Evolutionary conservation across 2,329 filamentous ascomycete genomes (phyloP), one percentile per base, ranked within the genome.

Genomic region (Cryoendolithus antarcticus): DNA sequence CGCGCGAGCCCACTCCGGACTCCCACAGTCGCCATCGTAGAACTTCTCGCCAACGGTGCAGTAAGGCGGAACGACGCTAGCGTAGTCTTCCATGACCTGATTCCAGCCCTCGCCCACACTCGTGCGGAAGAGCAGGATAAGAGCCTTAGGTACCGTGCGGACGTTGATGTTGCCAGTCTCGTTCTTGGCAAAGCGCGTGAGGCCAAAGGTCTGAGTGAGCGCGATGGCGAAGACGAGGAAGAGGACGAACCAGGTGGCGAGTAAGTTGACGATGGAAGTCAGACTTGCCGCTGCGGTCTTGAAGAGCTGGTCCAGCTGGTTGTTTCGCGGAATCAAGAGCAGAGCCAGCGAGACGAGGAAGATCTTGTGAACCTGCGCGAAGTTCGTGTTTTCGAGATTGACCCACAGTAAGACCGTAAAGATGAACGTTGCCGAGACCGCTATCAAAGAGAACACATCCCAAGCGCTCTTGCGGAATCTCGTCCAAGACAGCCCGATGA

Each of bases 51-150:
- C 72, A 12, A 79, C 70, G 1, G 88, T 86, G 62, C 91, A 98
- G 37, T 84, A 73, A 0, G 89, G 89, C 3, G 82, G 78, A 45
- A 74, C 72, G 48, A 94, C 82, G 34, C 68, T 73, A 8, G 88
- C 88, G 61, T 80, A 96, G 58, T 98, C 89, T 66, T 94, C 86
- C 91, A 98, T 98, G 45, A 95, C 70, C 51, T 84, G 64, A 58
- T 98, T 98, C 91, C 91, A 98, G 11, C 86, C 88, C 64, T 98
- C 91, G 39, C 91, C 91, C 44, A 82, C 81, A 63, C 86, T 94
- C 71, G 85, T 91, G 31, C 85, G 77, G 65, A 96, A 98, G 3
- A 98, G 74, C 19, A 98, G 67, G 43, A 98, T 91, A 24, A 98
- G 70, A 1, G 91, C 86, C 56, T 94, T 94, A 0, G 91, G 88